Base-by-base conservation (phyloP, 2,329 filamentous ascomycete genomes). In the Claviceps digitariae region DNA sequence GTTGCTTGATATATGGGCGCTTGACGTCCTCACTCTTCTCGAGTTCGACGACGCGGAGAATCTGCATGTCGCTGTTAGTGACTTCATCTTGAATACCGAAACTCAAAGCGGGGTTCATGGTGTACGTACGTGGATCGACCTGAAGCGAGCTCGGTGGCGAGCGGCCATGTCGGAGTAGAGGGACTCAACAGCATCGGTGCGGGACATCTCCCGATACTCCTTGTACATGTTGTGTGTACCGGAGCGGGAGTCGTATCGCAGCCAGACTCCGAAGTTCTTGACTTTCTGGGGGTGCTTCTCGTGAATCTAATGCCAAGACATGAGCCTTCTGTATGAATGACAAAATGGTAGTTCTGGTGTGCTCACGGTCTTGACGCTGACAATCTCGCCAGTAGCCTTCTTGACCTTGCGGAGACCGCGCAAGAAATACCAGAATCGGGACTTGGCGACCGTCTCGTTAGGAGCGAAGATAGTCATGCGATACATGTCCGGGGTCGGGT, bases 171-270 rank as follows among this genome's bases (percentile, higher is more conserved):
- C 93, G 77, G 93, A 87, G 86, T 98, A 98, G 72, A 98, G 84
- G 65, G 91, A 78, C 78, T 97, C 87, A 69, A 97, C 91, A 63
- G 93, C 93, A 65, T 93, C 91, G 69, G 86, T 87, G 76, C 93
- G 83, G 72, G 87, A 91, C 83, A 97, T 87, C 83, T 97, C 93
- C 73, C 93, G 88, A 87, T 96, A 97, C 86, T 98, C 93, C 86
- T 97, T 97, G 89, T 98, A 98, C 93, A 98, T 98, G 87, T 98
- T 98, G 90, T 98, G 93, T 69, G 93, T 98, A 68, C 93, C 93
- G 68, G 93, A 97, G 76, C 93, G 91, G 60, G 94, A 98, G 80
- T 98, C 91, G 81, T 98, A 98, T 73, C 94, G 90, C 79, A 98
- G 86, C 94, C 94, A 98, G 84, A 98, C 85, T 74, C 93, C 93